These are phyloP conservation scores for Bertia moriformis DNA, from an alignment of 2,329 filamentous ascomycete genomes.

Conservation along the genomic window DNA sequence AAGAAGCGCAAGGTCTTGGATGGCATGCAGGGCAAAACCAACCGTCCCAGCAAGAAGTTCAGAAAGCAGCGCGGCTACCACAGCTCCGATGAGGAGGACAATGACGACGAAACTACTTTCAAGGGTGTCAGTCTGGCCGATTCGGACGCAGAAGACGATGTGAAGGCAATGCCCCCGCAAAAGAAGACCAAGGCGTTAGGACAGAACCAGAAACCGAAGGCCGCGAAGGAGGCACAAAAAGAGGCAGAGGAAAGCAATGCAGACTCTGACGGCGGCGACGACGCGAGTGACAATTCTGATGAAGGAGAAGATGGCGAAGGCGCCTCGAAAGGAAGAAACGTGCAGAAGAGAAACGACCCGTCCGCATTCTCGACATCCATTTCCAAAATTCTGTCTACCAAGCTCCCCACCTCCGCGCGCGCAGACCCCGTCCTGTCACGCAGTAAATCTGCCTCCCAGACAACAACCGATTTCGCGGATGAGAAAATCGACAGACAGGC, in stretches of 20 bases:
- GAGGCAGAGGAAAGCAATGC: neutral
- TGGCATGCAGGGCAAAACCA: neutral
- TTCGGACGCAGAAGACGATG: neutral
- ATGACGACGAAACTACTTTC: neutral
- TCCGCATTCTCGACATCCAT: constrained; percentile 1
- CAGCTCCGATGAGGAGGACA: neutral
- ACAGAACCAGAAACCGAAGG: neutral
- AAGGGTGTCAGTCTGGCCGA: neutral
- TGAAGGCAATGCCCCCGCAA: neutral
- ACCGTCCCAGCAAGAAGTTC: constrained; percentile 1
- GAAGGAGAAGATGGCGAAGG: neutral
- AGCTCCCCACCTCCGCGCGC: neutral
- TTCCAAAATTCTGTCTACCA: constrained; percentile 1
- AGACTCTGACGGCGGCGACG: neutral
- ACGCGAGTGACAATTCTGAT: neutral
- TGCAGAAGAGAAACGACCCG: neutral
- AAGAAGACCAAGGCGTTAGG: neutral
- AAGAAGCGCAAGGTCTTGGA: constrained; percentile 1
- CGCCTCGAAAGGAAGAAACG: neutral
- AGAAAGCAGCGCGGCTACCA: constrained; percentile 1
- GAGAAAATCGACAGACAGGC: neutral
- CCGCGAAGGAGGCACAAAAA: neutral
- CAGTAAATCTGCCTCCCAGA: neutral
- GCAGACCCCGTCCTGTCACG: constrained; percentile 1
- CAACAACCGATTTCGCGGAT: neutral